phyloP scores from a whole-genome alignment of 768 basidiomycete genomes.

The Phylloporus scabripes region DNA sequence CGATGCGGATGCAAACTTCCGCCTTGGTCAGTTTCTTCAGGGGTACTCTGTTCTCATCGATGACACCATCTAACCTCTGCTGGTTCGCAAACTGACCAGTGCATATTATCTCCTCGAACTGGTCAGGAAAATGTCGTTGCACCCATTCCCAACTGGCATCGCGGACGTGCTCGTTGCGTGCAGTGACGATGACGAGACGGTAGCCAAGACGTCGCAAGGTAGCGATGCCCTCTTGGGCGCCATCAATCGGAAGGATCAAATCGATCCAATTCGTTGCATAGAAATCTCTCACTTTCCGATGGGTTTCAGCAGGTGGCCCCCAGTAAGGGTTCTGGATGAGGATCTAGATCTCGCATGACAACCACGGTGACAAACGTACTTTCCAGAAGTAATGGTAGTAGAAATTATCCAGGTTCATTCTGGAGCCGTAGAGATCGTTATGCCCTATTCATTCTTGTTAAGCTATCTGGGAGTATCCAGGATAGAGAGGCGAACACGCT shows the following conservation, averaged over 20 bases:
- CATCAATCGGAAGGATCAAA: constrained; percentile 47
- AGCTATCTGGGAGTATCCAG: not conserved
- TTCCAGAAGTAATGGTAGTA: constrained; percentile 80
- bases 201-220: constrained; percentile 59
- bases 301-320: constrained; percentile 56
- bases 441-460: constrained; percentile 46
- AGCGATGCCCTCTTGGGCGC: constrained; percentile 54
- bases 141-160: constrained; percentile 65
- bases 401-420: constrained; percentile 50
- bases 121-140: constrained; percentile 56
- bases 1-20: constrained; percentile 61
- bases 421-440: constrained; percentile 51
- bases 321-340: constrained; percentile 45
- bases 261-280: constrained; percentile 49
- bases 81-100: constrained; percentile 65
- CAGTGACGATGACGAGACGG: constrained; percentile 69
- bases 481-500: constrained; percentile 37
- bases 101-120: constrained; percentile 60
- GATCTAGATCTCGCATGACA: not conserved
- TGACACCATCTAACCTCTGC: constrained; percentile 26
- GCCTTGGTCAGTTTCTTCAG: constrained; percentile 61
- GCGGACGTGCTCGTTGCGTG: constrained; percentile 51
- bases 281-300: constrained; percentile 53
- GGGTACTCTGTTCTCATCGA: constrained; percentile 32
- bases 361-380: constrained; percentile 29